phyloP scores from a whole-genome alignment of 305 asterid genomes.

The Fraxinus xanthoxyloides region DNA sequence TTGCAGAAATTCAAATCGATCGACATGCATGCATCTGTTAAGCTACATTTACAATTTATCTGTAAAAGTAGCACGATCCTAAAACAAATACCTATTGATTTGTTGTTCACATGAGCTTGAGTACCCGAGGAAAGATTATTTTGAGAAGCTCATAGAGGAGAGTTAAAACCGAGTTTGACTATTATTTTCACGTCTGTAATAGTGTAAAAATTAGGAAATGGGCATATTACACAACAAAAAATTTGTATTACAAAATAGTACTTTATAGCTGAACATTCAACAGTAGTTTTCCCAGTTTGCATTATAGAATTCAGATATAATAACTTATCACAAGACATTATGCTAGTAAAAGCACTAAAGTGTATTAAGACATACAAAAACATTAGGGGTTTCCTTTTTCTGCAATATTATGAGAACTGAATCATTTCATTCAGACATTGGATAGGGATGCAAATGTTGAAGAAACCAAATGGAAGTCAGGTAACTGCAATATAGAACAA shows the following conservation, averaged over 20 bases:
- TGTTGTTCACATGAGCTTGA: background rate
- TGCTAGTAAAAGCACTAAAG: background rate
- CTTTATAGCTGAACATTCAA: background rate
- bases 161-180: background rate
- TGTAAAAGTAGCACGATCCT: background rate
- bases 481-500: slow-evolving; percentile 4
- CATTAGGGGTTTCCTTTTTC: background rate
- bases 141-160: background rate
- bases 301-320: slow-evolving; percentile 24
- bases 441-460: background rate
- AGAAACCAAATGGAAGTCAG: slow-evolving; percentile 1
- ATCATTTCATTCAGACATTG: background rate
- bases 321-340: slow-evolving; percentile 1
- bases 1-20: background rate
- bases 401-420: background rate
- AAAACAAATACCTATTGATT: background rate
- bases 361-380: background rate
- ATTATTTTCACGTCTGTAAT: background rate
- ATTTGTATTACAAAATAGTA: background rate
- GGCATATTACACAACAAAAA: background rate
- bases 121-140: background rate
- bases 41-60: no score
- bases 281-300: background rate
- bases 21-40: background rate
- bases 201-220: background rate